phyloP scores from a whole-genome alignment of 1,139 yeast genomes.

The Blastobotrys malaysiensis region DNA sequence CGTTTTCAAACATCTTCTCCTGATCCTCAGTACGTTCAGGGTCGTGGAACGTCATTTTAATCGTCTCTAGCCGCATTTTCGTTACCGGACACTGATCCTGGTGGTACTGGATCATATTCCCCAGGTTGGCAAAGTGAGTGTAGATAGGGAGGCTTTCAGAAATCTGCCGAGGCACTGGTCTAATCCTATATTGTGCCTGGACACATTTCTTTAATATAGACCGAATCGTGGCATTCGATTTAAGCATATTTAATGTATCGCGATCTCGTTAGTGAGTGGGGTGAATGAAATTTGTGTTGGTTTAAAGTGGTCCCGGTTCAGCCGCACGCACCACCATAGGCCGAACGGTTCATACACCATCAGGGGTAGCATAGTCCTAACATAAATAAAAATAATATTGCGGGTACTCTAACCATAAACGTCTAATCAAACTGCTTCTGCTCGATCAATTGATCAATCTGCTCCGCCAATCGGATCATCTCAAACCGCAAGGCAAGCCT shows the following conservation, averaged over 20 bases:
- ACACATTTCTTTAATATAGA: conserved; percentile 23
- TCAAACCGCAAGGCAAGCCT: conserved; percentile 81
- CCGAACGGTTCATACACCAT: too few species aligned
- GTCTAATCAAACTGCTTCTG: conserved; percentile 1
- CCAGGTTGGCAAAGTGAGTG: conserved; percentile 19
- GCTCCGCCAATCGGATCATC: conserved; percentile 56
- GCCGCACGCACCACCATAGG: too few species aligned
- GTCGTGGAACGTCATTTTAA: conserved; percentile 30
- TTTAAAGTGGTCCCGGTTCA: neutral
- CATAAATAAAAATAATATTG: neutral
- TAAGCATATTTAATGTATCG: conserved; percentile 7
- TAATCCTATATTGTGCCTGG: conserved; percentile 25
- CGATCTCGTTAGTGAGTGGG: neutral
- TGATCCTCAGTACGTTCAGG: conserved; percentile 5
- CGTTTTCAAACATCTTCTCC: conserved; percentile 8
- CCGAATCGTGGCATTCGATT: conserved; percentile 14
- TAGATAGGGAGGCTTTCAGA: conserved; percentile 28
- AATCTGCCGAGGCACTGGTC: conserved; percentile 28
- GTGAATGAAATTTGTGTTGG: neutral
- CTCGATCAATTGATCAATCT: conserved; percentile 63
- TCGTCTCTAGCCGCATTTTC: conserved; percentile 25
- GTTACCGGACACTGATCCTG: conserved; percentile 33
- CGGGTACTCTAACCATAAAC: neutral
- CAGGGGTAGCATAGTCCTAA: neutral
- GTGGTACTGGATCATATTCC: conserved; percentile 28